phyloP scores from a whole-genome alignment of 192 early-diverging fungal genomes.

The Umbelopsis vinacea region DNA sequence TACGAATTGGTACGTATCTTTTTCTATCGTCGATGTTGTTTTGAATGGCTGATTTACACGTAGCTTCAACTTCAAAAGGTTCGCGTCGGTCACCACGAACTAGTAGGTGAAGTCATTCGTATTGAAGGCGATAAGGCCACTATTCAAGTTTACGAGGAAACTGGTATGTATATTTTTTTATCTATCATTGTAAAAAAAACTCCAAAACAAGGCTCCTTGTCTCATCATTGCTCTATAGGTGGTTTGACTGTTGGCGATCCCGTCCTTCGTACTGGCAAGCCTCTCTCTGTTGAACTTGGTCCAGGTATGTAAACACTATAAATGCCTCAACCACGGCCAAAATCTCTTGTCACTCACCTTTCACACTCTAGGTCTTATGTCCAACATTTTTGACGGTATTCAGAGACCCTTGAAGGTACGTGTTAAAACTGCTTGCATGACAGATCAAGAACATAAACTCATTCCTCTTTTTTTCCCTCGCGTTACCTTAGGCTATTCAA shows the following conservation, averaged over 20 bases:
- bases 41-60: neutral
- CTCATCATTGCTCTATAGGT: constrained; percentile 52
- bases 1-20: constrained; percentile 85
- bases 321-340: neutral
- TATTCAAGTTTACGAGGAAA: constrained; percentile 99
- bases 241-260: constrained; percentile 99
- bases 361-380: constrained; percentile 63
- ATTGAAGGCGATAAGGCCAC: constrained; percentile 99
- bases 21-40: constrained; percentile 1
- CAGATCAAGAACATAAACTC: neutral
- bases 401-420: constrained; percentile 93
- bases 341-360: neutral
- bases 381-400: constrained; percentile 99
- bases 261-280: constrained; percentile 96
- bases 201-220: neutral
- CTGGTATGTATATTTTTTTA: constrained; percentile 55
- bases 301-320: constrained; percentile 83
- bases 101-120: constrained; percentile 99
- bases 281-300: constrained; percentile 97
- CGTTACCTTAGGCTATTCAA: constrained; percentile 74
- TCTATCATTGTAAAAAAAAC: neutral
- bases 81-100: constrained; percentile 95
- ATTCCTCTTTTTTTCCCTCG: neutral
- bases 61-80: constrained; percentile 54
- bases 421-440: neutral